These are phyloP conservation scores for Wallacemonas sp. DNA, from an alignment of 208 protist species.

Conservation along the genomic window DNA sequence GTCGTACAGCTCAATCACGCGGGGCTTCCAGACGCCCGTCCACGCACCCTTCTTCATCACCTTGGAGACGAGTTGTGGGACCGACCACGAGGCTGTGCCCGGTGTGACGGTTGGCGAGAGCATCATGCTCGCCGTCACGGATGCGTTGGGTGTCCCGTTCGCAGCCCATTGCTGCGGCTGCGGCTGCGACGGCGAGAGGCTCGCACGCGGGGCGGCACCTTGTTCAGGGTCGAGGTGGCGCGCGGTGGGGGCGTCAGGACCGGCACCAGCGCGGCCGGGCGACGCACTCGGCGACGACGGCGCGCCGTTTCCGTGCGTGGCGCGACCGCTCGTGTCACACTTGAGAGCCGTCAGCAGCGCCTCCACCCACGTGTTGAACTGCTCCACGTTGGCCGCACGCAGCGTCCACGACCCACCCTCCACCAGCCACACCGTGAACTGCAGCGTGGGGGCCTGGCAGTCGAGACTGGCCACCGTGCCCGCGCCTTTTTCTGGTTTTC, in stretches of 20 bases:
- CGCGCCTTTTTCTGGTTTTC: constrained; percentile 46
- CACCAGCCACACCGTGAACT: constrained; percentile 69
- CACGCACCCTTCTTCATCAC: constrained; percentile 70
- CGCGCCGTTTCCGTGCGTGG: too few relatives aligned
- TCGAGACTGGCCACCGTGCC: constrained; percentile 64
- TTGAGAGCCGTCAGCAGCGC: constrained; percentile 30
- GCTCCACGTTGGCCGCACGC: constrained; percentile 40
- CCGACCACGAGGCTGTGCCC: constrained; percentile 4
- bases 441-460: constrained; percentile 19
- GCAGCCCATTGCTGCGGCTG: too few relatives aligned
- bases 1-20: constrained; percentile 58
- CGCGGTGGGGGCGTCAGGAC: too few relatives aligned
- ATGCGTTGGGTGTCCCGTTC: neutral
- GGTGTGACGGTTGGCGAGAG: constrained; percentile 8
- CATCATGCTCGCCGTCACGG: constrained; percentile 19
- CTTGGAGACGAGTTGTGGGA: constrained; percentile 27
- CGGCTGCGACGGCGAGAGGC: too few relatives aligned
- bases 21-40: constrained; percentile 59
- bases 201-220: too few relatives aligned
- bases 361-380: constrained; percentile 52
- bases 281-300: too few relatives aligned
- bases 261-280: too few relatives aligned
- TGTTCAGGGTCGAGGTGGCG: too few relatives aligned
- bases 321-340: neutral
- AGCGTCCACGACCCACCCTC: constrained; percentile 77